Conservation (phyloP, 2,329 filamentous ascomycete genomes). For the Aspergillus proliferans region DNA sequence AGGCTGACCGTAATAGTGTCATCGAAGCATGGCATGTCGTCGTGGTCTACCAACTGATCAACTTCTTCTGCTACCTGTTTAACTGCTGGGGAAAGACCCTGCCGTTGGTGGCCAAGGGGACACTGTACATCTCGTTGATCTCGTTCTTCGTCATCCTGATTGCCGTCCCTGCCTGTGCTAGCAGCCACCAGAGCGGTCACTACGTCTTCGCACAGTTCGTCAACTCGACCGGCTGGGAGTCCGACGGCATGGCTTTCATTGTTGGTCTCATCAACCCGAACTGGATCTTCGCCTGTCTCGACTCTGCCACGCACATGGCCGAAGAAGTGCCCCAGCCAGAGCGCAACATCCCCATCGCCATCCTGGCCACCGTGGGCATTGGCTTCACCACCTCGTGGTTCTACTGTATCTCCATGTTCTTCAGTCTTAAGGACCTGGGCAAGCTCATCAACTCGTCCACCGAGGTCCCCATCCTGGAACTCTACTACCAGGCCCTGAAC, state of each 20-base stretch:
- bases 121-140: constrained; percentile 42
- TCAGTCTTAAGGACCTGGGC: constrained; percentile 42
- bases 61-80: constrained; percentile 45
- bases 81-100: constrained; percentile 39
- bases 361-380: constrained; percentile 43
- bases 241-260: constrained; percentile 47
- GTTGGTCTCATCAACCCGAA: constrained; percentile 49
- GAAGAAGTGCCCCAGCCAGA: constrained; percentile 47
- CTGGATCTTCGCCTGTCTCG: constrained; percentile 47
- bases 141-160: constrained; percentile 47
- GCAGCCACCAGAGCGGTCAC: constrained; percentile 40
- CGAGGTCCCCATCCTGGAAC: constrained; percentile 43
- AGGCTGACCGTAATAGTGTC: constrained; percentile 18
- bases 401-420: constrained; percentile 46
- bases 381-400: constrained; percentile 44
- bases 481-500: constrained; percentile 42
- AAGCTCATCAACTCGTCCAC: constrained; percentile 37
- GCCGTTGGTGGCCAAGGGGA: constrained; percentile 36
- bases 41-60: constrained; percentile 43
- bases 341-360: constrained; percentile 46
- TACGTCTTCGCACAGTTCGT: constrained; percentile 50
- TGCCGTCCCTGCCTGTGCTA: constrained; percentile 41
- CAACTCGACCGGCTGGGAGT: constrained; percentile 47
- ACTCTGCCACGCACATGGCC: constrained; percentile 47
- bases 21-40: constrained; percentile 33